Percentiles rank a stretch among this genome's conserved stretches.
Evolutionary conservation across 2,329 filamentous ascomycete genomes (phyloP).

Genomic region (Monosporascus sp.): DNA sequence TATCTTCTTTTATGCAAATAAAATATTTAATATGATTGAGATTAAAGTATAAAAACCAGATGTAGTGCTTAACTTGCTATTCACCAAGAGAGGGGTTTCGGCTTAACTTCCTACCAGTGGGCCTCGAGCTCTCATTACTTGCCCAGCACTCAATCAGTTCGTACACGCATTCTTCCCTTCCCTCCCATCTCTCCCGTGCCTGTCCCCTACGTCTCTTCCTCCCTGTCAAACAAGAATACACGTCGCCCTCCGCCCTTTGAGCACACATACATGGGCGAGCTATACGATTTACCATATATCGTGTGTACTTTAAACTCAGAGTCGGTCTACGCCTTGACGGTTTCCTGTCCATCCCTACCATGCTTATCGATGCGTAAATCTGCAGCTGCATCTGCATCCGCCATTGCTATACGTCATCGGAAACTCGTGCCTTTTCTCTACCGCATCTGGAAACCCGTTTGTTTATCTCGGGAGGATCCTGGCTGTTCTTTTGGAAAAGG

Average conservation of each 20-base stretch:
- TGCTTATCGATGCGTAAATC: background rate
- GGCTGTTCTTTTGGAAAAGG: too few species aligned
- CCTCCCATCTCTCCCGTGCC: too few species aligned
- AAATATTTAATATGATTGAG: too few species aligned
- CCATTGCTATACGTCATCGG: background rate
- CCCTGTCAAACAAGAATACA: too few species aligned
- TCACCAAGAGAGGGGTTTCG: background rate
- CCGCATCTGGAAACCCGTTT: background rate
- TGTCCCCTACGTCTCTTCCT: too few species aligned
- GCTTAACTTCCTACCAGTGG: background rate
- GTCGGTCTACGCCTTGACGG: background rate
- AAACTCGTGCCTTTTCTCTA: background rate
- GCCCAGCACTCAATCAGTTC: background rate
- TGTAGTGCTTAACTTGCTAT: background rate
- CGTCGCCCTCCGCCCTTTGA: too few species aligned
- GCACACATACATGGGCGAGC: too few species aligned
- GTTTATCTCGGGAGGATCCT: background rate
- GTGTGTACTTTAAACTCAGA: background rate
- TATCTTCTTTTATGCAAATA: too few species aligned
- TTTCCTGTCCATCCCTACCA: background rate
- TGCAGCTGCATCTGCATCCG: background rate
- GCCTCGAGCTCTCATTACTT: background rate
- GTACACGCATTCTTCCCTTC: too few species aligned
- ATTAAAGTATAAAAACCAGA: background rate
- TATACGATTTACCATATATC: background rate